Evolutionary conservation across 306 rosid species (phyloP).

Genomic region (Vigna unguiculata): DNA sequence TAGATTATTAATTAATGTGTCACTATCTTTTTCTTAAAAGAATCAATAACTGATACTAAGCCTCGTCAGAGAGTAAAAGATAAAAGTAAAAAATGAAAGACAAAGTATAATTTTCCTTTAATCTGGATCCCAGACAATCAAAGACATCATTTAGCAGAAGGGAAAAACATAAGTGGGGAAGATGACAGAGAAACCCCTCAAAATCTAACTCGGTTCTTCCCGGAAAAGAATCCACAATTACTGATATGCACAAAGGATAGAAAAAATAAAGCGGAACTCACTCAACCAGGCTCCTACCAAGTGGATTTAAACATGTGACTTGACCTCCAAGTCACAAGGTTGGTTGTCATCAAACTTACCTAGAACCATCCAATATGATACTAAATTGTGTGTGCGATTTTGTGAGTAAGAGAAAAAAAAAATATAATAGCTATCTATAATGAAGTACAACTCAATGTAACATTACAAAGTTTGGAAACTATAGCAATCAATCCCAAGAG

Average conservation of each 20-base stretch:
- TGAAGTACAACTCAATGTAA: not conserved
- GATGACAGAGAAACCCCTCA: not conserved
- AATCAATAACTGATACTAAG: too few species aligned
- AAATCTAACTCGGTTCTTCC: slow-evolving; percentile 10
- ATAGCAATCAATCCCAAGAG: not conserved
- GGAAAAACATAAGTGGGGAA: not conserved
- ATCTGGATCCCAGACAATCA: slow-evolving; percentile 3
- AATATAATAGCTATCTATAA: not conserved
- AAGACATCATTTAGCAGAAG: slow-evolving; percentile 3
- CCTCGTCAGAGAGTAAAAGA: too few species aligned
- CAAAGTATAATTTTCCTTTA: too few species aligned
- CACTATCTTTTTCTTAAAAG: too few species aligned
- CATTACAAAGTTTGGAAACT: not conserved
- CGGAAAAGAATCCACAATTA: slow-evolving; percentile 16
- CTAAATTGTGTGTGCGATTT: not conserved
- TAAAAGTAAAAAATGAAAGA: too few species aligned
- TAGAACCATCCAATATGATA: not conserved
- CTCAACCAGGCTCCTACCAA: not conserved
- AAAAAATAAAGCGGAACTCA: not conserved
- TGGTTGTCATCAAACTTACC: not conserved
- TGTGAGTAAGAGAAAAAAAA: not conserved
- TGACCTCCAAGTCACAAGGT: not conserved
- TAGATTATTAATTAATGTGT: too few species aligned
- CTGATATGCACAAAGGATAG: slow-evolving; percentile 22
- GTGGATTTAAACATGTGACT: not conserved